phyloP scores from a whole-genome alignment of 169 alveolate species.

The Pseudocohnilembus persalinus region DNA sequence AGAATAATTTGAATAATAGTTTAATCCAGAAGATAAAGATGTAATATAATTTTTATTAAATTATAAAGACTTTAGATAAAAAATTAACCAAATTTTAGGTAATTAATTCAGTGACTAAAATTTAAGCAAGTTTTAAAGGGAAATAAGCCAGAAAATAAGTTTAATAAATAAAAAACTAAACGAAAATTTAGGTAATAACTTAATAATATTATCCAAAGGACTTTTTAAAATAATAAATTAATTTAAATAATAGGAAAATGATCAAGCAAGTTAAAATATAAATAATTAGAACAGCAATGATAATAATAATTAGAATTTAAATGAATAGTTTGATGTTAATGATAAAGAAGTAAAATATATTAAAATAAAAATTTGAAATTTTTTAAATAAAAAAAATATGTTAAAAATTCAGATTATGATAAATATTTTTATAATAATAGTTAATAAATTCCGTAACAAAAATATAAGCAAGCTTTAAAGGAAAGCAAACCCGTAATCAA shows the following conservation, averaged over 20 bases:
- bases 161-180: background rate
- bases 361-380: too few relatives aligned
- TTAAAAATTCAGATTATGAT: too few relatives aligned
- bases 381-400: too few relatives aligned
- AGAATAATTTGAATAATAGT: background rate
- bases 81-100: background rate
- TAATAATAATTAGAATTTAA: too few relatives aligned
- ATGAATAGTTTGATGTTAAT: background rate
- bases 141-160: background rate
- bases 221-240: too few relatives aligned
- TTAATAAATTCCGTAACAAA: background rate
- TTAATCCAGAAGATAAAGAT: background rate
- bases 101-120: background rate
- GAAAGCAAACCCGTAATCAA: background rate
- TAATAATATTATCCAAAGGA: too few relatives aligned
- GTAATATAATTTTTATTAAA: background rate
- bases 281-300: background rate
- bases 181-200: too few relatives aligned
- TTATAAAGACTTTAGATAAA: too few relatives aligned
- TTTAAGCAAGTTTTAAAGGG: background rate
- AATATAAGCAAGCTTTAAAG: background rate
- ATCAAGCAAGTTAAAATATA: too few relatives aligned
- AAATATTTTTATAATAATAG: too few relatives aligned
- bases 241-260: too few relatives aligned
- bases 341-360: too few relatives aligned